Percentiles rank a stretch among this genome's conserved stretches.
These are phyloP conservation scores for Annulohypoxylon bovei DNA, from an alignment of 495 filamentous ascomycete species.

Conservation along the genomic window DNA sequence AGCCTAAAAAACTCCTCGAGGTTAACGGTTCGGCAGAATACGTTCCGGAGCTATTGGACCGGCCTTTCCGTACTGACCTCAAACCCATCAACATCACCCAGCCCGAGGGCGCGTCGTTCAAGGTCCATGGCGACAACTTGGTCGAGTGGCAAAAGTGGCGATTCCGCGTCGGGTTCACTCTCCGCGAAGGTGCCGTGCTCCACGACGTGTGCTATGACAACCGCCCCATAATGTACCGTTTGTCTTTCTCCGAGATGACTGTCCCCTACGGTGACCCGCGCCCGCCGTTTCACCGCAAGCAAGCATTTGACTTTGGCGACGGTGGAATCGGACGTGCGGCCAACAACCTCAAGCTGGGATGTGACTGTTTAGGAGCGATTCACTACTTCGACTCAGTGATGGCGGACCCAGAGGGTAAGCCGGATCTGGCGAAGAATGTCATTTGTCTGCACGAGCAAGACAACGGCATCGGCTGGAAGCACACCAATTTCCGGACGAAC, in stretches of 20 bases:
- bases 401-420: slow-evolving; percentile 64
- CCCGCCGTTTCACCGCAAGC: slow-evolving; percentile 77
- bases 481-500: slow-evolving; percentile 81
- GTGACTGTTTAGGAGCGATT: slow-evolving; percentile 78
- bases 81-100: slow-evolving; percentile 64
- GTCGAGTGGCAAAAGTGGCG: slow-evolving; percentile 77
- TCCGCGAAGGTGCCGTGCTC: slow-evolving; percentile 73
- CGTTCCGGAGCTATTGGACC: slow-evolving; percentile 60
- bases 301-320: slow-evolving; percentile 82
- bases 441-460: slow-evolving; percentile 80
- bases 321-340: slow-evolving; percentile 78
- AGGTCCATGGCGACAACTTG: slow-evolving; percentile 54
- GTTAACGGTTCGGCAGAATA: slow-evolving; percentile 60
- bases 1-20: slow-evolving; percentile 54
- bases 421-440: slow-evolving; percentile 72
- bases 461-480: slow-evolving; percentile 75
- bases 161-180: slow-evolving; percentile 78
- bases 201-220: slow-evolving; percentile 77
- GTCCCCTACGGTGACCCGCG: slow-evolving; percentile 81
- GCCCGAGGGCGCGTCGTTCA: slow-evolving; percentile 63
- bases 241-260: slow-evolving; percentile 79
- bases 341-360: slow-evolving; percentile 76
- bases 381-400: slow-evolving; percentile 74
- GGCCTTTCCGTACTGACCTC: slow-evolving; percentile 57
- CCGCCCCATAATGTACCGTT: slow-evolving; percentile 71